phyloP scores from a whole-genome alignment of 2,329 filamentous ascomycete species.

The Ophiocordyceps unilateralis region DNA sequence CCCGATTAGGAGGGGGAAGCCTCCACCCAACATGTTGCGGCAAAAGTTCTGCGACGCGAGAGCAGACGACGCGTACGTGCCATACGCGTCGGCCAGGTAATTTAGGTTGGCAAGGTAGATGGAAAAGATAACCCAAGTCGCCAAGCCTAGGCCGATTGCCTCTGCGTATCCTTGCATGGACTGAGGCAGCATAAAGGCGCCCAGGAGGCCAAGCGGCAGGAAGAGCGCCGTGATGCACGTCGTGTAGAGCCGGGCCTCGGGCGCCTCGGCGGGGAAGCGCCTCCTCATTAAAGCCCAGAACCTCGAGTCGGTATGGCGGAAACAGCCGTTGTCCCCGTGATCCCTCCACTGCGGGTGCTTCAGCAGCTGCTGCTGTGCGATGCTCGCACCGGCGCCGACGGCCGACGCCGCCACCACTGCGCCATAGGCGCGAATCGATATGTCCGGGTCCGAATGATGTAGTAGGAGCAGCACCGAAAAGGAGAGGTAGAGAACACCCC shows the following conservation, averaged over 20 bases:
- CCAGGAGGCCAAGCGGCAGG: conserved; percentile 62
- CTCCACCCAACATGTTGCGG: conserved; percentile 65
- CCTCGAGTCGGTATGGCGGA: conserved; percentile 9
- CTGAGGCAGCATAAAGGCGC: conserved; percentile 13
- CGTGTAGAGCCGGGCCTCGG: conserved; percentile 72
- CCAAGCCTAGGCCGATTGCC: conserved; percentile 47
- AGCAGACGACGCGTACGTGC: conserved; percentile 68
- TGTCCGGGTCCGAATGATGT: conserved; percentile 47
- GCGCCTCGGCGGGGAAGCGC: conserved; percentile 32
- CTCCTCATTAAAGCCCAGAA: conserved; percentile 29
- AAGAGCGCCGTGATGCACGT: conserved; percentile 59
- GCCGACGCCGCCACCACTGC: conserved; percentile 52
- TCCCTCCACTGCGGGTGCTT: conserved; percentile 20
- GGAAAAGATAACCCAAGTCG: conserved; percentile 72
- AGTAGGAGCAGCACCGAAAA: conserved; percentile 69
- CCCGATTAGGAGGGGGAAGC: conserved; percentile 62
- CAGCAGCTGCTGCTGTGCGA: conserved; percentile 55
- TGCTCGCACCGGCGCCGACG: conserved; percentile 49
- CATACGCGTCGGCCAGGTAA: conserved; percentile 79
- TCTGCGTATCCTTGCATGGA: conserved; percentile 10
- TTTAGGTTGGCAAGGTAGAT: conserved; percentile 86
- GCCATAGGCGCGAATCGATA: conserved; percentile 54
- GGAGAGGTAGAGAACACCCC: conserved; percentile 76
- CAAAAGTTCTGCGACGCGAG: conserved; percentile 77
- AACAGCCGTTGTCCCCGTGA: conserved; percentile 5